Percentiles rank a stretch among this genome's conserved stretches.
Conservation (phyloP, 352 stramenopile species). For the Phytophthora podocarpi region DNA sequence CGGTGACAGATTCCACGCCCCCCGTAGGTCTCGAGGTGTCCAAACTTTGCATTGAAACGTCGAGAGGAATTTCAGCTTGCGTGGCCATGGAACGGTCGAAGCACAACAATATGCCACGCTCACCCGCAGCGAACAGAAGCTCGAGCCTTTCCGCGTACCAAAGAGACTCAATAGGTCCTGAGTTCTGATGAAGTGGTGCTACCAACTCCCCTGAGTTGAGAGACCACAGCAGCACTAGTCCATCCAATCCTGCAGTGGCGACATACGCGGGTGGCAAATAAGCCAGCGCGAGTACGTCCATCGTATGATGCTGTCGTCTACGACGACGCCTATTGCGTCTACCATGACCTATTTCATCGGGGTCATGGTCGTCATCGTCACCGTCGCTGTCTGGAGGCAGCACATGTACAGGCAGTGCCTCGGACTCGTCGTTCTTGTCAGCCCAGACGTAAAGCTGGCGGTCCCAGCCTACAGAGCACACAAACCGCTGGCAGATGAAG, state of each 20-base stretch:
- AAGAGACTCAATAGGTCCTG: conserved; percentile 69
- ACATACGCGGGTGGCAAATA: conserved; percentile 79
- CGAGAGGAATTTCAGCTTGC: conserved; percentile 49
- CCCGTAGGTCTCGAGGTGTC: not conserved
- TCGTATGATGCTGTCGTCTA: conserved; percentile 51
- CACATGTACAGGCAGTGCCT: conserved; percentile 62
- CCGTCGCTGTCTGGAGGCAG: conserved; percentile 44
- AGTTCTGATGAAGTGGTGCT: conserved; percentile 60
- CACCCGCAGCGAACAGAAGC: conserved; percentile 69
- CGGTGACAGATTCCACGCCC: conserved; percentile 54
- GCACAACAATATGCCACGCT: conserved; percentile 65
- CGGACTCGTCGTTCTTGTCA: conserved; percentile 82
- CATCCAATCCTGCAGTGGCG: conserved; percentile 68
- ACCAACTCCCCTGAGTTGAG: conserved; percentile 81
- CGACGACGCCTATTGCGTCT: conserved; percentile 26
- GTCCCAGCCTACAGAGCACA: conserved; percentile 87
- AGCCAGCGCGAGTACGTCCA: conserved; percentile 70
- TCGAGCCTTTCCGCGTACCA: conserved; percentile 76
- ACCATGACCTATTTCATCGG: conserved; percentile 18
- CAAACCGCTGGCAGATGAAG: conserved; percentile 82
- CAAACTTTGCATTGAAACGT: conserved; percentile 21
- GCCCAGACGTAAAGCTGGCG: conserved; percentile 83
- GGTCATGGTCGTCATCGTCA: conserved; percentile 28
- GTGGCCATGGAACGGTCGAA: conserved; percentile 72
- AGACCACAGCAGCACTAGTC: conserved; percentile 78